Percentiles rank a stretch among this genome's conserved stretches.
phyloP scores from a whole-genome alignment of 176 grass and related monocot genomes.

The Juncus inflexus region DNA sequence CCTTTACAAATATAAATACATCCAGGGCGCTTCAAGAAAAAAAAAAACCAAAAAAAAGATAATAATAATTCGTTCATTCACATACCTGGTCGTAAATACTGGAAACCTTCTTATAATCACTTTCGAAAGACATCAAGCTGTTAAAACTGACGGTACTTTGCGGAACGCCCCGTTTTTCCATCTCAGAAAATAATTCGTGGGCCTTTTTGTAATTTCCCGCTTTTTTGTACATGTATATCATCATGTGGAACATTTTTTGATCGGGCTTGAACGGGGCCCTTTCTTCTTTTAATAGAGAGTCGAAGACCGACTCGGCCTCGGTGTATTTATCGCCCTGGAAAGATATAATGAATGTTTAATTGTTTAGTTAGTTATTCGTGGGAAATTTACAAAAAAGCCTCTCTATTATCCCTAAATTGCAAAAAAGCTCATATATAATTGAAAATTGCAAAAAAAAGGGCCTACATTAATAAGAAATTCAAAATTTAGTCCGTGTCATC shows the following conservation, averaged over 20 bases:
- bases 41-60: slow-evolving; percentile 19
- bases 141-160: slow-evolving; percentile 84
- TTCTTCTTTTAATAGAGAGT: slow-evolving; percentile 72
- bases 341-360: slow-evolving; percentile 29
- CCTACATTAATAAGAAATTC: too few species aligned
- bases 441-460: too few species aligned
- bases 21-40: neutral
- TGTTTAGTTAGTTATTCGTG: neutral
- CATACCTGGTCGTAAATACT: slow-evolving; percentile 97
- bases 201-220: slow-evolving; percentile 66
- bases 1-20: too few species aligned
- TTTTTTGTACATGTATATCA: slow-evolving; percentile 98
- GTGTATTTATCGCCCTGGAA: slow-evolving; percentile 62
- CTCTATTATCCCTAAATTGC: too few species aligned
- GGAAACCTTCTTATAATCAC: slow-evolving; percentile 89
- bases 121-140: slow-evolving; percentile 96
- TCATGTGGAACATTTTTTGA: slow-evolving; percentile 98
- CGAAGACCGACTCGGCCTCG: slow-evolving; percentile 69
- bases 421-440: too few species aligned
- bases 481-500: too few species aligned
- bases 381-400: too few species aligned
- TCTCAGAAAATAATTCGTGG: slow-evolving; percentile 63
- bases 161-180: slow-evolving; percentile 73
- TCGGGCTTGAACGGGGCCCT: slow-evolving; percentile 77
- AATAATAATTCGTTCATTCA: too few species aligned